Percentiles rank a stretch among this genome's conserved stretches.
Conservation (phyloP, 2,329 filamentous ascomycete species). For the Pseudocercospora crystallina region DNA sequence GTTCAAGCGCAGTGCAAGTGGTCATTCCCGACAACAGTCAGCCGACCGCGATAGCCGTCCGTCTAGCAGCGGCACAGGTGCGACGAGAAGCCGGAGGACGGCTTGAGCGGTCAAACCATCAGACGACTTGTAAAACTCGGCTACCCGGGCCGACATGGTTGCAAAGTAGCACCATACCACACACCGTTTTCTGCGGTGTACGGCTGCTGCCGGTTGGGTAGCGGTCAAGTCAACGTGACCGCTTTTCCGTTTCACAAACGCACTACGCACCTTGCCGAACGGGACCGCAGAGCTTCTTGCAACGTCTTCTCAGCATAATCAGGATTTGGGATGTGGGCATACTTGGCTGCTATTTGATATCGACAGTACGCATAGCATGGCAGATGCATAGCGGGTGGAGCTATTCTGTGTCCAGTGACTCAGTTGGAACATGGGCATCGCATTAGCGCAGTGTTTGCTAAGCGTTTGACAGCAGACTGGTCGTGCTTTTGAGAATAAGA, state of each 20-base stretch:
- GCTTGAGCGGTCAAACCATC: conserved; percentile 15
- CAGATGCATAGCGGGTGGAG: conserved; percentile 24
- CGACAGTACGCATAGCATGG: conserved; percentile 25
- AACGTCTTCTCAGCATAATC: conserved; percentile 10
- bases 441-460: conserved; percentile 15
- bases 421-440: conserved; percentile 15
- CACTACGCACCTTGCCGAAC: conserved; percentile 23
- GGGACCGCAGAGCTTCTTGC: conserved; percentile 22
- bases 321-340: conserved; percentile 1
- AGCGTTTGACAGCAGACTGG: conserved; percentile 8
- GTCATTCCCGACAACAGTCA: conserved; percentile 25
- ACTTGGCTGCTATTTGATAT: conserved; percentile 14
- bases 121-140: conserved; percentile 1
- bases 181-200: conserved; percentile 3
- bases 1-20: conserved; percentile 52
- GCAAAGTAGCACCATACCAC: conserved; percentile 2
- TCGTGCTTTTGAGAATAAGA: too few relatives aligned
- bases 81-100: conserved; percentile 5
- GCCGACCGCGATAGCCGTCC: conserved; percentile 20
- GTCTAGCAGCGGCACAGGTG: conserved; percentile 22
- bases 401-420: conserved; percentile 11
- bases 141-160: not conserved
- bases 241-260: conserved; percentile 12
- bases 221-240: conserved; percentile 21
- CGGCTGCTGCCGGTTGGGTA: not conserved